Evolutionary conservation across 2,329 filamentous ascomycete genomes (phyloP), one percentile per base, ranked within the genome.

Genomic region (Nemania sp.): DNA sequence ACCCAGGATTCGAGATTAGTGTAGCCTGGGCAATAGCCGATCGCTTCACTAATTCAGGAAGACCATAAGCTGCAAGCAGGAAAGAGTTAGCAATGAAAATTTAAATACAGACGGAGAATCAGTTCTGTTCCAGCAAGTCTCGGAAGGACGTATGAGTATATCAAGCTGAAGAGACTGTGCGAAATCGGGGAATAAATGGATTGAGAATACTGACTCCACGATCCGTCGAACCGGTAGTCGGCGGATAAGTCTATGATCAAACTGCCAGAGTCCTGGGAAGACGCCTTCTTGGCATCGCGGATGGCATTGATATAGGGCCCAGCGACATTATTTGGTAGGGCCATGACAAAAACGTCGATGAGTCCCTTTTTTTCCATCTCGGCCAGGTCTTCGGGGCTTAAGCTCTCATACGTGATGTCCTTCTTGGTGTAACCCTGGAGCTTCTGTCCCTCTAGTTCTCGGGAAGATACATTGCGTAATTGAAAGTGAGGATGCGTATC

Each of bases 321-420:
- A 83, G 91, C 97, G 44, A 96, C 91, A 57, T 90, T 90, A 68
- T 97, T 99, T 39, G 93, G 94, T 24, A 97, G 84, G 30, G 94
- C 94, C 90, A 97, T 94, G 39, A 97, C 90, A 92, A 92, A 97
- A 75, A 90, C 94, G 76, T 97, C 93, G 44, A 97, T 86, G 66
- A 92, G 84, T 46, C 89, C 89, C 26, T 87, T 84, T 70, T 89
- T 86, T 59, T 94, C 90, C 83, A 97, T 90, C 53, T 86, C 81
- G 59, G 86, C 84, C 11, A 96, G 86, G 63, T 97, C 93, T 61
- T 97, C 93, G 6, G 91, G 83, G 51, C 83, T 86, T 39, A 97
- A 79, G 71, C 91, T 96, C 73, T 96, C 91, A 73, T 99, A 99
- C 59, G 85, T 90, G 63, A 99, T 90, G 57, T 95, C 86, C 60